These are phyloP conservation scores for Gaertneriomyces semiglobifer DNA, from an alignment of 192 early-diverging fungal species.

Conservation along the genomic window DNA sequence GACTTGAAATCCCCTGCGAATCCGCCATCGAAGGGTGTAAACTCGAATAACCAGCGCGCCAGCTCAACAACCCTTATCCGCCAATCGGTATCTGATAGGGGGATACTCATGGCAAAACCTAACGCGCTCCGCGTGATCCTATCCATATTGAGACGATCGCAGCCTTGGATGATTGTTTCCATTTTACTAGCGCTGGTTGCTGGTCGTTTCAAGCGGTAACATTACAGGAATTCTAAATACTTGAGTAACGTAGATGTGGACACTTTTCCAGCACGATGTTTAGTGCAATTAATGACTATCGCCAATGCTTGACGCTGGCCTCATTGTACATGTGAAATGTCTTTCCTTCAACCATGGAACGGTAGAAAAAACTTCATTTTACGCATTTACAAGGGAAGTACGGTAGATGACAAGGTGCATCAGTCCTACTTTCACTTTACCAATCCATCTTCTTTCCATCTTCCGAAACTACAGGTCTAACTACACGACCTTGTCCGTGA, in stretches of 20 bases:
- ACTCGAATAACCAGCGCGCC: not conserved
- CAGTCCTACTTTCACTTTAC: slow-evolving; percentile 14
- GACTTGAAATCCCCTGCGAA: not conserved
- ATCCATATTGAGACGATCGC: slow-evolving; percentile 18
- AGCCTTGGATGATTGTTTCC: slow-evolving; percentile 32
- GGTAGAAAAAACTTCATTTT: no score
- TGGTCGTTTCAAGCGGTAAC: slow-evolving; percentile 23
- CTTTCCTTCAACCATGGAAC: no score
- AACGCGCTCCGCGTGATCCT: slow-evolving; percentile 25
- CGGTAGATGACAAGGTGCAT: no score
- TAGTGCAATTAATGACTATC: no score
- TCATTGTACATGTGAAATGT: no score
- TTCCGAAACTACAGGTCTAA: slow-evolving; percentile 4
- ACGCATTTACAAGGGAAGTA: no score
- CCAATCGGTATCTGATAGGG: not conserved
- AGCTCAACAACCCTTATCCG: not conserved
- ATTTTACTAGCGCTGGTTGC: slow-evolving; percentile 22
- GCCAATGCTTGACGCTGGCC: no score
- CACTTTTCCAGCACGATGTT: no score
- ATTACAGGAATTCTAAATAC: no score
- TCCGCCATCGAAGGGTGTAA: not conserved
- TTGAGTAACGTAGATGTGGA: no score
- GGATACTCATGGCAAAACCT: not conserved
- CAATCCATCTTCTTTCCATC: slow-evolving; percentile 16
- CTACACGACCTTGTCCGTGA: slow-evolving; percentile 8